These are phyloP conservation scores for Termitomyces sp. DNA, from an alignment of 768 basidiomycete species.

Conservation along the genomic window DNA sequence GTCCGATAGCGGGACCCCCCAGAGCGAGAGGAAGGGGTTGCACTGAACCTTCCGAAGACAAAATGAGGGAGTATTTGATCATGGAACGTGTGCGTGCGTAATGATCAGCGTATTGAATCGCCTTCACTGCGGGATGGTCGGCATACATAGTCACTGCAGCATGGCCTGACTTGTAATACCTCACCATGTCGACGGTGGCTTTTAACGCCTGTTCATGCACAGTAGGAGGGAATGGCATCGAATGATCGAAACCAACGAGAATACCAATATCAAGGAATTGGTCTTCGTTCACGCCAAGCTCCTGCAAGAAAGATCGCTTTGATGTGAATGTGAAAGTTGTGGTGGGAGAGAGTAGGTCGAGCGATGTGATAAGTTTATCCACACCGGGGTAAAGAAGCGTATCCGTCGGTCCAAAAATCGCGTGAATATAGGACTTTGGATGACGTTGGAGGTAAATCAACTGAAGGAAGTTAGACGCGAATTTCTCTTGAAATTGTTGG, in stretches of 20 bases:
- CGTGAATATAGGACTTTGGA: slow-evolving; percentile 89
- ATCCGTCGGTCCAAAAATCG: slow-evolving; percentile 89
- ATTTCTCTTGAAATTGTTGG: not conserved
- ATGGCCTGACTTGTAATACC: slow-evolving; percentile 86
- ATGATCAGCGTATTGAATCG: slow-evolving; percentile 73
- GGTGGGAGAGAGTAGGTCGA: slow-evolving; percentile 64
- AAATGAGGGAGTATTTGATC: slow-evolving; percentile 86
- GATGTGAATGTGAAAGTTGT: slow-evolving; percentile 82
- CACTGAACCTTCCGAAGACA: slow-evolving; percentile 82
- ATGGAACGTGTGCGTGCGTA: slow-evolving; percentile 88
- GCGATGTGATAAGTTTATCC: slow-evolving; percentile 84
- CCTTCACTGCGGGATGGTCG: slow-evolving; percentile 80
- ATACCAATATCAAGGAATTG: slow-evolving; percentile 95
- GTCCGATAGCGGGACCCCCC: slow-evolving; percentile 40
- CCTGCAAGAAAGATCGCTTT: slow-evolving; percentile 58
- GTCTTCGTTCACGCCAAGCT: slow-evolving; percentile 68
- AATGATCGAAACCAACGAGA: slow-evolving; percentile 83
- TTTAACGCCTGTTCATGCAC: slow-evolving; percentile 77
- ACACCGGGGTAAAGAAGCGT: slow-evolving; percentile 81
- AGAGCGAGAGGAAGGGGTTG: slow-evolving; percentile 75
- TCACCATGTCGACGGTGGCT: slow-evolving; percentile 87
- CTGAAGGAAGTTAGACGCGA: slow-evolving; percentile 31
- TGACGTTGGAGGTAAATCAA: slow-evolving; percentile 94
- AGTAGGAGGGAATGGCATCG: slow-evolving; percentile 76
- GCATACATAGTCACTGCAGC: slow-evolving; percentile 70